A percentile compares a stretch with the other conserved stretches of the same genome.
Evolutionary conservation across 1,284 basidiomycete genomes (phyloP).

Genomic region (Cystobasidium pallidum): DNA sequence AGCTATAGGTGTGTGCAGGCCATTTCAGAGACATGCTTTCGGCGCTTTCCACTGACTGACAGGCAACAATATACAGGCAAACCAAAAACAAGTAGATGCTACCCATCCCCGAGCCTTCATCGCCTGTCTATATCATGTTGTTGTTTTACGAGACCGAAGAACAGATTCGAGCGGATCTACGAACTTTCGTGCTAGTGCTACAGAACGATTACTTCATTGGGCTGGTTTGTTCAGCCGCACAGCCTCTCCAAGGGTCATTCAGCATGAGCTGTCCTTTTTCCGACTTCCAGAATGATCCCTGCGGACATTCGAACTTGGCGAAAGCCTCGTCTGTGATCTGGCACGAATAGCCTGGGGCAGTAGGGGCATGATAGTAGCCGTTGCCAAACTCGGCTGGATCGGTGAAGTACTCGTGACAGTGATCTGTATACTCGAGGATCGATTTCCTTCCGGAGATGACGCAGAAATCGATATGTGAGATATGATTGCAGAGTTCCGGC

Average conservation of each 20-base stretch:
- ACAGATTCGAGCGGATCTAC: background rate
- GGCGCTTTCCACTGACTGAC: background rate
- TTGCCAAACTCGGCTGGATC: slow-evolving; percentile 19
- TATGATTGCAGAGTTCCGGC: slow-evolving; percentile 15
- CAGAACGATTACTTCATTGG: slow-evolving; percentile 1
- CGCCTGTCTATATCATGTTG: slow-evolving; percentile 5
- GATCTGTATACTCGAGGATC: slow-evolving; percentile 23
- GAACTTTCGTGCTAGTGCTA: background rate
- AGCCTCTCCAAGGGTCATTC: slow-evolving; percentile 28
- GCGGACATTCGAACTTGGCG: slow-evolving; percentile 27
- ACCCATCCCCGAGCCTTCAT: background rate
- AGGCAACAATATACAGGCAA: slow-evolving; percentile 46
- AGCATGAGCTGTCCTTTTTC: slow-evolving; percentile 15
- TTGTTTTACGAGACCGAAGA: slow-evolving; percentile 15
- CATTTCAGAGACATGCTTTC: background rate
- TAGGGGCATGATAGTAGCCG: slow-evolving; percentile 22
- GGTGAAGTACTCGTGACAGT: slow-evolving; percentile 30
- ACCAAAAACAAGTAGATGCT: slow-evolving; percentile 56
- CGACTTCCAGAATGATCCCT: slow-evolving; percentile 27
- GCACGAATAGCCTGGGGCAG: slow-evolving; percentile 17
- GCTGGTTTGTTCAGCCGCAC: slow-evolving; percentile 26
- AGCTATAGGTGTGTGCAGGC: slow-evolving; percentile 53
- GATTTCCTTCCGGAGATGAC: slow-evolving; percentile 24
- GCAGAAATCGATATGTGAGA: slow-evolving; percentile 17
- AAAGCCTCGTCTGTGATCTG: slow-evolving; percentile 28